Evolutionary conservation across 352 stramenopile genomes (phyloP).

Genomic region (Peronospora belbahrii): DNA sequence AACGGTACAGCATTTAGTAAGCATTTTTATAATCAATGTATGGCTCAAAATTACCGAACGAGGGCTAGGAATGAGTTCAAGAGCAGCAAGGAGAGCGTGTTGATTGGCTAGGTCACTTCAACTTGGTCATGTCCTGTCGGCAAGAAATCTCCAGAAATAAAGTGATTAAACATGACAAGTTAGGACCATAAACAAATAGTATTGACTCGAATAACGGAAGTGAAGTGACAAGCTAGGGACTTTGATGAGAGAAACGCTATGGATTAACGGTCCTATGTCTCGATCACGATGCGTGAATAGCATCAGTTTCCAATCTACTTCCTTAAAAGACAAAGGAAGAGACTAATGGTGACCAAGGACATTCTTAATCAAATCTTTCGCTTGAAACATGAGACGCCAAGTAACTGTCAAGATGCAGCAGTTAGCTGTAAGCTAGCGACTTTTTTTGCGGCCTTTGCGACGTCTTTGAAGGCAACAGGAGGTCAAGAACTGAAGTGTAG

Average conservation of each 20-base stretch:
- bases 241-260: too few relatives aligned
- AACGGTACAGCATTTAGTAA: constrained; percentile 8
- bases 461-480: constrained; percentile 3
- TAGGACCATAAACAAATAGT: too few relatives aligned
- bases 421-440: not conserved
- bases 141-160: too few relatives aligned
- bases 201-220: too few relatives aligned
- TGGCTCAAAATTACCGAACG: too few relatives aligned
- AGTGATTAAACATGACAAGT: too few relatives aligned
- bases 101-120: constrained; percentile 10
- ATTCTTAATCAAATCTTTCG: constrained; percentile 33
- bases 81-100: not conserved
- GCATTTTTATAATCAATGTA: constrained; percentile 13
- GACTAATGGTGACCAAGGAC: constrained; percentile 6
- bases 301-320: too few relatives aligned
- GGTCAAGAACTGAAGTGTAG: constrained; percentile 9
- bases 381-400: constrained; percentile 38
- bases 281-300: too few relatives aligned
- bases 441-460: constrained; percentile 18
- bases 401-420: constrained; percentile 16
- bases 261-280: not conserved
- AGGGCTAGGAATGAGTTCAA: not conserved
- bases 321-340: too few relatives aligned
- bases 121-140: not conserved
- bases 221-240: too few relatives aligned